Conservation (phyloP, 805 yeast species). For the Jamesozyma gamospora region DNA sequence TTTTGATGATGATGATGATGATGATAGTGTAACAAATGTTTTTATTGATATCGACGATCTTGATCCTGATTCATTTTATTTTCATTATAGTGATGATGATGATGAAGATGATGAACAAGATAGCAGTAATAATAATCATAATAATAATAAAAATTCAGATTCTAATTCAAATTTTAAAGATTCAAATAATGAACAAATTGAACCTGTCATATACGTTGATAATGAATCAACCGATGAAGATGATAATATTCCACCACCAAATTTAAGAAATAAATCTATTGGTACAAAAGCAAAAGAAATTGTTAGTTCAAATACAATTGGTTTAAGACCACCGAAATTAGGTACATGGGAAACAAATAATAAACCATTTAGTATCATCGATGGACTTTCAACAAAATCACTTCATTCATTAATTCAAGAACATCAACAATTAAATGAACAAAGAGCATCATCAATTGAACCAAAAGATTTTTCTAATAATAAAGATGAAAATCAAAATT, state of each 20-base stretch:
- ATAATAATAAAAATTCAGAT: constrained; percentile 39
- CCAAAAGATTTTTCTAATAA: constrained; percentile 1
- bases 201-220: constrained; percentile 37
- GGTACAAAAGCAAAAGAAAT: constrained; percentile 88
- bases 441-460: constrained; percentile 18
- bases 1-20: constrained; percentile 27
- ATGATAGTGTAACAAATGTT: constrained; percentile 33
- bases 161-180: constrained; percentile 10
- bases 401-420: constrained; percentile 42
- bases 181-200: constrained; percentile 24
- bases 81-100: constrained; percentile 34
- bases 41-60: constrained; percentile 31
- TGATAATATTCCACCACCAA: constrained; percentile 62
- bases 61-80: constrained; percentile 30
- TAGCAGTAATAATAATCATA: constrained; percentile 33
- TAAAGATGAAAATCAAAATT: constrained; percentile 6
- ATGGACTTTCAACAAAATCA: constrained; percentile 85
- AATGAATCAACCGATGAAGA: constrained; percentile 96
- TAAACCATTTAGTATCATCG: constrained; percentile 88
- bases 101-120: too few relatives aligned
- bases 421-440: constrained; percentile 22
- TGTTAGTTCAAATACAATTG: constrained; percentile 74
- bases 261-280: constrained; percentile 41
- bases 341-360: constrained; percentile 86
- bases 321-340: constrained; percentile 80